phyloP scores from a whole-genome alignment of 75 land plant species.

The Chamaecyparis obtusa region DNA sequence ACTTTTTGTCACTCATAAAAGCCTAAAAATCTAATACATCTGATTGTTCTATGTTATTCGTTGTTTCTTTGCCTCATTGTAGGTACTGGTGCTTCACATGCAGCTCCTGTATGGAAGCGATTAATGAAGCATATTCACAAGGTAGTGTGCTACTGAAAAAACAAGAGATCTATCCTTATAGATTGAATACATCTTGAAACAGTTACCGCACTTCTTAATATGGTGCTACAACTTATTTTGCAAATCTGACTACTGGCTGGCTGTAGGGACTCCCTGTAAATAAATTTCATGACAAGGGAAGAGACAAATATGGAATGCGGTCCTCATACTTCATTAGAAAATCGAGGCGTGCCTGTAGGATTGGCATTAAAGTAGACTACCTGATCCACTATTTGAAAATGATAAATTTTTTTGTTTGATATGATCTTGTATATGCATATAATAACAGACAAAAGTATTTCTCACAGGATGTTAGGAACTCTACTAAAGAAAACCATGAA shows the following conservation, averaged over 20 bases:
- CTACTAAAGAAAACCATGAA: constrained; percentile 10
- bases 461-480: constrained; percentile 17
- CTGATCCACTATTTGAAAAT: neutral
- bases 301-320: constrained; percentile 29
- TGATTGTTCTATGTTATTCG: neutral
- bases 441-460: neutral
- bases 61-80: constrained; percentile 2
- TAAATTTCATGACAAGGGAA: constrained; percentile 41
- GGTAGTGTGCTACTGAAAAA: constrained; percentile 12
- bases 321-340: constrained; percentile 13
- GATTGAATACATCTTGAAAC: neutral
- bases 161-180: neutral
- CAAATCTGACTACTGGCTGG: neutral
- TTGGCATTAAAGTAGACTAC: constrained; percentile 25
- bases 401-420: neutral
- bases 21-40: neutral
- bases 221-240: neutral
- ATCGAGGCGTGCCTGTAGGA: constrained; percentile 31
- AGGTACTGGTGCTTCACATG: constrained; percentile 50
- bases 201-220: neutral
- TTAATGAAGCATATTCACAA: constrained; percentile 38
- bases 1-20: neutral
- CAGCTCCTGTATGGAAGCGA: constrained; percentile 42
- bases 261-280: constrained; percentile 5
- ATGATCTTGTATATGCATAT: neutral